Percentiles rank a stretch among this genome's conserved stretches.
phyloP scores from a whole-genome alignment of 768 basidiomycete genomes.

The Tulasnella calospora region DNA sequence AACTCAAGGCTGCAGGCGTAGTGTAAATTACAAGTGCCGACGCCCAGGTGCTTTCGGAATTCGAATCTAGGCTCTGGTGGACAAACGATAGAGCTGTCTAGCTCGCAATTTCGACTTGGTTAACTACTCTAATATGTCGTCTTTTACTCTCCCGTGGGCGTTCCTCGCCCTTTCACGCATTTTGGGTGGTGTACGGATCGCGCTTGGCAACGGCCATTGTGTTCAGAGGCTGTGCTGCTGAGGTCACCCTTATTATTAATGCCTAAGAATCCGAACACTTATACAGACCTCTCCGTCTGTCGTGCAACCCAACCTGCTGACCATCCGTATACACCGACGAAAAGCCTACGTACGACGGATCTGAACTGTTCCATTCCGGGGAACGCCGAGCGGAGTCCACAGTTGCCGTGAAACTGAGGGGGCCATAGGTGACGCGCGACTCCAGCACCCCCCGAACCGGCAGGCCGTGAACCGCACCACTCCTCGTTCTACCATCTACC shows the following conservation, averaged over 20 bases:
- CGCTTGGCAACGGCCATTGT: not conserved
- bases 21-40: not conserved
- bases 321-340: not conserved
- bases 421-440: not conserved
- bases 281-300: not conserved
- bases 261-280: not conserved
- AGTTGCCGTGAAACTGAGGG: not conserved
- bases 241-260: not conserved
- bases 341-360: not conserved
- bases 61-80: not conserved
- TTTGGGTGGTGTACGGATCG: not conserved
- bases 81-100: not conserved
- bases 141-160: not conserved
- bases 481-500: not conserved
- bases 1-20: conserved; percentile 81
- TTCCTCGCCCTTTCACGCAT: not conserved
- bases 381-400: not conserved
- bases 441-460: not conserved
- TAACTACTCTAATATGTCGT: not conserved
- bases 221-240: not conserved
- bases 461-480: not conserved
- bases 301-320: not conserved
- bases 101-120: not conserved
- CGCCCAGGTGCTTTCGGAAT: not conserved
- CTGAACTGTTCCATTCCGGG: not conserved